Evolutionary conservation across 805 yeast species (phyloP).

Genomic region (Kluyveromyces siamensis): DNA sequence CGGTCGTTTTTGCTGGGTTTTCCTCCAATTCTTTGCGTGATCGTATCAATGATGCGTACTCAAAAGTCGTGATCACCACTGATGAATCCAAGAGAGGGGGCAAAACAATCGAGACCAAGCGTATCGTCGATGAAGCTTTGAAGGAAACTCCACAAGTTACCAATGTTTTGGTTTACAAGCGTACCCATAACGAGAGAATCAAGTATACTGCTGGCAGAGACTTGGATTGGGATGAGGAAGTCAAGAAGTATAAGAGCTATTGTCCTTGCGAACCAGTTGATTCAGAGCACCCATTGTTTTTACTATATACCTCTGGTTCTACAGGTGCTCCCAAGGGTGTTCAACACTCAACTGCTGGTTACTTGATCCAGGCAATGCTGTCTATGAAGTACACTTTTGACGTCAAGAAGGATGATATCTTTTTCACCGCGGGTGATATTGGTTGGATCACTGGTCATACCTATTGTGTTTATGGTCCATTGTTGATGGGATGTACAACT

Average conservation of each 20-base stretch:
- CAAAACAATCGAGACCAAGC: slow-evolving; percentile 69
- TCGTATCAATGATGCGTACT: slow-evolving; percentile 62
- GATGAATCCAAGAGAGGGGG: slow-evolving; percentile 84
- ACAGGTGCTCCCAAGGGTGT: slow-evolving; percentile 89
- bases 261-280: slow-evolving; percentile 65
- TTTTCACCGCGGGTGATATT: slow-evolving; percentile 84
- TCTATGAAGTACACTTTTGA: slow-evolving; percentile 73
- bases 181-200: slow-evolving; percentile 51
- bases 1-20: slow-evolving; percentile 82
- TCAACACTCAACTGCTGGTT: slow-evolving; percentile 75
- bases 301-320: slow-evolving; percentile 78
- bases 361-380: slow-evolving; percentile 60
- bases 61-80: slow-evolving; percentile 65
- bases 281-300: slow-evolving; percentile 75
- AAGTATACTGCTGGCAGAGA: slow-evolving; percentile 54
- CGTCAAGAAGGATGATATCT: slow-evolving; percentile 60
- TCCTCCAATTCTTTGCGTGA: slow-evolving; percentile 63
- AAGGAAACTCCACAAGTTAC: slow-evolving; percentile 54
- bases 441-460: slow-evolving; percentile 92
- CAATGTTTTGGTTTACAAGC: slow-evolving; percentile 61
- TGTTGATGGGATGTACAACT: slow-evolving; percentile 66
- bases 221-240: slow-evolving; percentile 69
- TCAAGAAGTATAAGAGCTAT: slow-evolving; percentile 56
- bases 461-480: slow-evolving; percentile 75
- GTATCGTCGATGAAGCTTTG: slow-evolving; percentile 75